Evolutionary conservation across 305 asterid species (phyloP).

Genomic region (Rubia tinctorum): DNA sequence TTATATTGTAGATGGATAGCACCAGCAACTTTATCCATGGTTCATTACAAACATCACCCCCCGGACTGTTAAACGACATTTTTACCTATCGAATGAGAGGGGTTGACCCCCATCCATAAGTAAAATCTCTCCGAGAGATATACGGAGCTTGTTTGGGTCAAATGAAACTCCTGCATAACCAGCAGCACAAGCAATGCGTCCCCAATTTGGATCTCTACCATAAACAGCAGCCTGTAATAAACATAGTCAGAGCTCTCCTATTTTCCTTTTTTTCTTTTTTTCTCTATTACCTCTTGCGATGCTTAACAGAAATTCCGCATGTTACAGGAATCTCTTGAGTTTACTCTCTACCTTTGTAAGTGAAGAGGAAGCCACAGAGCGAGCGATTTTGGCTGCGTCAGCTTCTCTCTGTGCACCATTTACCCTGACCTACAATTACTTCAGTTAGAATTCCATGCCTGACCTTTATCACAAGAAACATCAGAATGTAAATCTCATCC

Average conservation of each 20-base stretch:
- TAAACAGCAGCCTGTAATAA: conserved; percentile 78
- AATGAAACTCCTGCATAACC: conserved; percentile 87
- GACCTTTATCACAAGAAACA: background rate
- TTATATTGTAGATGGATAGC: background rate
- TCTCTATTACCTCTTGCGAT: background rate
- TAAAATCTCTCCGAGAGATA: conserved; percentile 72
- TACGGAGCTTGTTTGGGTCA: conserved; percentile 56
- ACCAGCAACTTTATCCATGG: background rate
- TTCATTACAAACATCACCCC: background rate
- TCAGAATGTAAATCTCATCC: conserved; percentile 1
- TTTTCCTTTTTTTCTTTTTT: background rate
- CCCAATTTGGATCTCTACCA: conserved; percentile 99
- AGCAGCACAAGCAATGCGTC: conserved; percentile 94
- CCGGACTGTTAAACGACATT: background rate
- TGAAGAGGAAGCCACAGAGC: conserved; percentile 95
- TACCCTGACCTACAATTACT: conserved; percentile 60
- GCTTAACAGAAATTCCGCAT: background rate
- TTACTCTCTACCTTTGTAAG: conserved; percentile 64
- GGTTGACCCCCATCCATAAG: conserved; percentile 97
- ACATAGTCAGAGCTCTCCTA: background rate
- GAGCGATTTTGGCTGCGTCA: conserved; percentile 87
- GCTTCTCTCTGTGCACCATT: conserved; percentile 77
- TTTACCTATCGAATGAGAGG: conserved; percentile 75
- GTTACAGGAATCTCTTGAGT: background rate
- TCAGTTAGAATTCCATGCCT: background rate